Evolutionary conservation across 768 basidiomycete species (phyloP).

Genomic region (Auricularia sp.): DNA sequence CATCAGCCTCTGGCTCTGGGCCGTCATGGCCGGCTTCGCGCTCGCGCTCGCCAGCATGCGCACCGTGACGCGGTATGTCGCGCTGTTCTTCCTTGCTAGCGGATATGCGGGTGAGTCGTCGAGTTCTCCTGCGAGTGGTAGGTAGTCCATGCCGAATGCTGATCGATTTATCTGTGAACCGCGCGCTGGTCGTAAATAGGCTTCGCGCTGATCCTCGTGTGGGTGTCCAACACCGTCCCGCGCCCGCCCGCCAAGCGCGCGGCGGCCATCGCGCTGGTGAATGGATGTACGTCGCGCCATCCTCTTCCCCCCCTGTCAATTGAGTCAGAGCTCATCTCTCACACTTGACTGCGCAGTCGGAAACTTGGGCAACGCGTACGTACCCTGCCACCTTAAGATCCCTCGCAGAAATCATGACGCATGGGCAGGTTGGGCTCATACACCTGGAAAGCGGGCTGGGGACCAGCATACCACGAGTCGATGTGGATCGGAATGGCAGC

Average conservation of each 20-base stretch:
- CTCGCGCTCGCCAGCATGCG: conserved; percentile 45
- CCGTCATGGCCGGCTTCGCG: conserved; percentile 48
- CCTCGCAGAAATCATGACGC: neutral
- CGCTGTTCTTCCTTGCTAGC: conserved; percentile 52
- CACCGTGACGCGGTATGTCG: conserved; percentile 45
- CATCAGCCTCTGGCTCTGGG: conserved; percentile 47
- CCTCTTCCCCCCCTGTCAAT: neutral
- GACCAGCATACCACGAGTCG: neutral
- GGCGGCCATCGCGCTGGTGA: conserved; percentile 53
- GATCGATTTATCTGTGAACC: neutral
- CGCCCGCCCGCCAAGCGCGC: conserved; percentile 47
- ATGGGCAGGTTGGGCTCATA: conserved; percentile 3
- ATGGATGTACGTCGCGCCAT: conserved; percentile 25
- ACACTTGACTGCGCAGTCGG: conserved; percentile 4
- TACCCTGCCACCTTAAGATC: neutral
- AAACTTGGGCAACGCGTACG: conserved; percentile 10
- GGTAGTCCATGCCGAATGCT: too few species aligned
- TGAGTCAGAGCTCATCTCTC: neutral
- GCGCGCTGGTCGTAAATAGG: conserved; percentile 14
- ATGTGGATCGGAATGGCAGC: neutral
- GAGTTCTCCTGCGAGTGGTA: neutral
- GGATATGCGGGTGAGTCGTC: conserved; percentile 33
- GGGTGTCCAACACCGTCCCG: conserved; percentile 52
- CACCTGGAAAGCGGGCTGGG: conserved; percentile 2
- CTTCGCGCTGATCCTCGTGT: conserved; percentile 39